Conservation (phyloP, 768 basidiomycete species). For the Suillus paluster region DNA sequence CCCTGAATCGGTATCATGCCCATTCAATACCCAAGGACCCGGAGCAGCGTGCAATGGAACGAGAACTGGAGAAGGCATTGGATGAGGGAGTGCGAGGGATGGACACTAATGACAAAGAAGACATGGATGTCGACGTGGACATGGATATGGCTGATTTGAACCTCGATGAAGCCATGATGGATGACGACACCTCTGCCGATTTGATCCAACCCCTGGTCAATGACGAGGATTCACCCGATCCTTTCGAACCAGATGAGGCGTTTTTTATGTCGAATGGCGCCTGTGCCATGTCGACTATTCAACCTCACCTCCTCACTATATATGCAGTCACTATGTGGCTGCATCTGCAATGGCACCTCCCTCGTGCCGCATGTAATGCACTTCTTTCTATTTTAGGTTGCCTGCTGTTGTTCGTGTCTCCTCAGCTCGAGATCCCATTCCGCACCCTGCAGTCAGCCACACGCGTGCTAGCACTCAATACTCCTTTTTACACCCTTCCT, state of each 20-base stretch:
- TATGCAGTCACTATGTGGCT: constrained; percentile 32
- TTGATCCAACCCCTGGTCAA: not conserved
- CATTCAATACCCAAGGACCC: constrained; percentile 5
- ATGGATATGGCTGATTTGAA: not conserved
- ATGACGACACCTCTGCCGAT: not conserved
- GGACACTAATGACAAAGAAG: not conserved
- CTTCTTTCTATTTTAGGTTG: constrained; percentile 19
- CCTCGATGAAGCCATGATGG: not conserved
- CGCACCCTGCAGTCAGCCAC: constrained; percentile 24
- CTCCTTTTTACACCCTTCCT: constrained; percentile 11
- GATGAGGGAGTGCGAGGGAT: not conserved
- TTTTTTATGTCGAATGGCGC: constrained; percentile 10
- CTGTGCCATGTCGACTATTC: not conserved
- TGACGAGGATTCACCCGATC: constrained; percentile 5
- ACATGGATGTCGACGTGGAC: not conserved
- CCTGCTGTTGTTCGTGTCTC: constrained; percentile 13
- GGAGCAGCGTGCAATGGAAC: constrained; percentile 3
- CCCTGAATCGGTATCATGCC: not conserved
- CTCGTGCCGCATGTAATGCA: constrained; percentile 28
- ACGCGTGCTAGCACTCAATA: constrained; percentile 18
- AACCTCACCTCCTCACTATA: constrained; percentile 21
- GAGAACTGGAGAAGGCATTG: not conserved
- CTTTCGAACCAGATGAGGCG: not conserved
- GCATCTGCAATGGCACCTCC: constrained; percentile 29
- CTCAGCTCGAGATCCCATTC: constrained; percentile 15